These are phyloP conservation scores for Prinsepia uniflora DNA, from an alignment of 306 rosid genomes.

Conservation along the genomic window DNA sequence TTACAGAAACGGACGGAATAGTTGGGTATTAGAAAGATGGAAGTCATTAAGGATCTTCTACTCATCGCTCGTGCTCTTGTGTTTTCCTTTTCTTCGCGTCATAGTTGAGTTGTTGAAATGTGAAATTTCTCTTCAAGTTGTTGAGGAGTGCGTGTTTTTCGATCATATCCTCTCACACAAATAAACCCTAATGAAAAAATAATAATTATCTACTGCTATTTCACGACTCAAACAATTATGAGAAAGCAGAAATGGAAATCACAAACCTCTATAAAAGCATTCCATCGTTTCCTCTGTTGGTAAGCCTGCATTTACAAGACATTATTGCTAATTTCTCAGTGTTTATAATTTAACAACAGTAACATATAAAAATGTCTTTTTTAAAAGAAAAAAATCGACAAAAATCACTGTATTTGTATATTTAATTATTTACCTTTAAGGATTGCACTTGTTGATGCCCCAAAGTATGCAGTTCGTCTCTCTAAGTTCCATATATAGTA, in stretches of 20 bases:
- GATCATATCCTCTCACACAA: conserved; percentile 53
- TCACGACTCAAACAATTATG: neutral
- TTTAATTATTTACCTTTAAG: conserved; percentile 43
- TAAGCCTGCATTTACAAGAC: conserved; percentile 26
- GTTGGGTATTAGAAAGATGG: too few relatives aligned
- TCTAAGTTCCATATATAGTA: conserved; percentile 44
- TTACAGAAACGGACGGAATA: too few relatives aligned
- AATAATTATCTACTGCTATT: neutral
- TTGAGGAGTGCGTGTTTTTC: conserved; percentile 28
- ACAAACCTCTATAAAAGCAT: conserved; percentile 46
- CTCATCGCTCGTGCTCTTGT: neutral
- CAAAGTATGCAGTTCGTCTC: conserved; percentile 38
- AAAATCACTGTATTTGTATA: neutral
- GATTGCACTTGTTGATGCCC: conserved; percentile 40
- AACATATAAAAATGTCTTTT: neutral
- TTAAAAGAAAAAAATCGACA: neutral
- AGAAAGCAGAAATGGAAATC: neutral
- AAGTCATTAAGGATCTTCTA: too few relatives aligned
- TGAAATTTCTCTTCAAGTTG: conserved; percentile 34
- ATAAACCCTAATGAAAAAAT: conserved; percentile 28
- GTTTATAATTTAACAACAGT: neutral
- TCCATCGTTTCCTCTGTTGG: neutral
- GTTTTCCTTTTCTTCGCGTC: neutral
- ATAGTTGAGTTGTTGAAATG: neutral
- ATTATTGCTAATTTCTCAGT: neutral